Evolutionary conservation across 2,329 filamentous ascomycete species (phyloP), one percentile per base, ranked within the genome.

Genomic region (Aspergillus sp.): DNA sequence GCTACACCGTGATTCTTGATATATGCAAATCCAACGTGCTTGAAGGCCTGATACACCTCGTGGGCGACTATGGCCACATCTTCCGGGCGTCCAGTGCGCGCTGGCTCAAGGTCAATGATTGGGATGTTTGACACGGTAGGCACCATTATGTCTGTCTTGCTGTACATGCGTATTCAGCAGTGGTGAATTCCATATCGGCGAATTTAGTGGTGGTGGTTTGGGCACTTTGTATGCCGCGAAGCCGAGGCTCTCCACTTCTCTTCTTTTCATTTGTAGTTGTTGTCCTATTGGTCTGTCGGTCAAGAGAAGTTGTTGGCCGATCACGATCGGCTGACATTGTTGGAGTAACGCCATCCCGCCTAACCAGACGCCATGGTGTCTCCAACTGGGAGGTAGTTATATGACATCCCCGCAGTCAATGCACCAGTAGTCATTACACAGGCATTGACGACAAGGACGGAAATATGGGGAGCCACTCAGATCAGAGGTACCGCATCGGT

Each of bases 401-500:
- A 52, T 52, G 17, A 23, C 49, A 23, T 25, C 6, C 19, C 39
- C 19, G 37, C 35, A 53, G 53, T 31, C 27, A 31, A 31, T 31
- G 27, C 27, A 3, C 9, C 27, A 31, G 9, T 3, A 31, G 7
- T 1, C 27, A 31, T 31, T 31, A 31, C 3, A 8, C 27, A 31
- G 9, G 27, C 9, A 4, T 31, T 31, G 9, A 11, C 9, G 27
- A 31, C 27, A 9, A 11, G 9, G 1, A 11, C 9, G 2, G 3
- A 9, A 2, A 31, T 31, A 58, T 58, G 56, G 47, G 47, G 19
- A 55, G 52, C 19, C 6, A 44, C 12, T 33, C 39, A 17, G 46
- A 56, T 5, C 57, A 51, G 1, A 55, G 17, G 21, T 59, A 59
- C 23, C 63, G 63, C 27, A 60, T 65, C 27, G 63, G 63, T 2